phyloP scores from a whole-genome alignment of 768 basidiomycete genomes.

The Tricholoma matsutake region DNA sequence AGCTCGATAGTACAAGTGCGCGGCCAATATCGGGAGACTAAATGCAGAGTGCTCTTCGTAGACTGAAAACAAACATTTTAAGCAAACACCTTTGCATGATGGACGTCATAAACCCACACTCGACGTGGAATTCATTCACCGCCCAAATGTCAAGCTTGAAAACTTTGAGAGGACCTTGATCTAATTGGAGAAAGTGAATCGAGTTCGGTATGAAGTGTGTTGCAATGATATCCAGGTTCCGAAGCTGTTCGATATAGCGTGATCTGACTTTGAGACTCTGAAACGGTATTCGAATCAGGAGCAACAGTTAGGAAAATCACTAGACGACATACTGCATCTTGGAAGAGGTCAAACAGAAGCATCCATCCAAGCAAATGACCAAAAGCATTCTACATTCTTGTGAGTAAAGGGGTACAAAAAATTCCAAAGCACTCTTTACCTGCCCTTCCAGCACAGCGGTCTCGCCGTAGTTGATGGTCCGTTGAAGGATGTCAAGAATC shows the following conservation, averaged over 20 bases:
- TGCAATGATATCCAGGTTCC: slow-evolving; percentile 62
- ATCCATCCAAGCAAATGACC: slow-evolving; percentile 86
- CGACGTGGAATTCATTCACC: slow-evolving; percentile 78
- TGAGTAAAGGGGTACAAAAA: slow-evolving; percentile 31
- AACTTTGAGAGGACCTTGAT: slow-evolving; percentile 57
- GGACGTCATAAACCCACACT: slow-evolving; percentile 44
- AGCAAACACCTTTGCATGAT: neutral
- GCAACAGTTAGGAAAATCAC: no score
- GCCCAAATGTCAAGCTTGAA: slow-evolving; percentile 86
- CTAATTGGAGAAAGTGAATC: slow-evolving; percentile 63
- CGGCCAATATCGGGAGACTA: slow-evolving; percentile 66
- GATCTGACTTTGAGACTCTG: slow-evolving; percentile 88
- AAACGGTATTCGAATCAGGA: neutral
- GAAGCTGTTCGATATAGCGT: slow-evolving; percentile 83
- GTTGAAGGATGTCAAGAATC: slow-evolving; percentile 60
- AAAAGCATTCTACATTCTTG: slow-evolving; percentile 45
- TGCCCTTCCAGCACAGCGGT: neutral
- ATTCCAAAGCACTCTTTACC: neutral
- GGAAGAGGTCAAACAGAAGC: slow-evolving; percentile 82
- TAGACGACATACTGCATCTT: slow-evolving; percentile 63
- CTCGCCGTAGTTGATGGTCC: slow-evolving; percentile 16
- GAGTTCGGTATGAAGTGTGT: slow-evolving; percentile 68
- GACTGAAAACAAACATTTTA: slow-evolving; percentile 36
- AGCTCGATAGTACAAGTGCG: slow-evolving; percentile 87
- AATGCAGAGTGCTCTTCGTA: slow-evolving; percentile 52